These are phyloP conservation scores for Zasmidium cellare DNA, from an alignment of 2,329 filamentous ascomycete species.

Conservation along the genomic window DNA sequence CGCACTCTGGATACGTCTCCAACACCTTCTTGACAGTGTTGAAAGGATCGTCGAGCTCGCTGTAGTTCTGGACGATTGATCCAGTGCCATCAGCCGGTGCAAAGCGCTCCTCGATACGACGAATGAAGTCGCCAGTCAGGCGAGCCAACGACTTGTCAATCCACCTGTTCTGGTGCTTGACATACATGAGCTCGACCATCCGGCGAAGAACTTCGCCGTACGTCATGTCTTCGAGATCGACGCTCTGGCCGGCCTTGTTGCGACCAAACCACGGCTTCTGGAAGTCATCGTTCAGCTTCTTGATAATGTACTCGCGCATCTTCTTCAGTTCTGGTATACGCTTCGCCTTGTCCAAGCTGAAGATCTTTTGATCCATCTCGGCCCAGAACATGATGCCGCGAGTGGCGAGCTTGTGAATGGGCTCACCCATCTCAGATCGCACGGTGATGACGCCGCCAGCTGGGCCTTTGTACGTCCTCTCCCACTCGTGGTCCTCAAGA, in stretches of 20 bases:
- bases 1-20: slow-evolving; percentile 79
- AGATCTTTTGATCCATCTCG: slow-evolving; percentile 99
- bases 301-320: slow-evolving; percentile 86
- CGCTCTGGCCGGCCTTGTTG: slow-evolving; percentile 75
- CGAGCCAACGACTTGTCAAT: slow-evolving; percentile 81
- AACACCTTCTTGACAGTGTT: slow-evolving; percentile 76
- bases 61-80: slow-evolving; percentile 85
- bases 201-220: slow-evolving; percentile 84
- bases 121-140: slow-evolving; percentile 92
- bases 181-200: slow-evolving; percentile 86
- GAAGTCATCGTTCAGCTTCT: slow-evolving; percentile 93
- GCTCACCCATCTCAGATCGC: slow-evolving; percentile 98
- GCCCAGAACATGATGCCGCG: slow-evolving; percentile 96
- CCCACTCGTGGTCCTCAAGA: slow-evolving; percentile 80
- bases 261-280: slow-evolving; percentile 96
- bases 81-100: slow-evolving; percentile 69
- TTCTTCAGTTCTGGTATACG: slow-evolving; percentile 84
- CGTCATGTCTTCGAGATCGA: slow-evolving; percentile 94
- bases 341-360: slow-evolving; percentile 93
- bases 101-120: slow-evolving; percentile 95
- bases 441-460: slow-evolving; percentile 95
- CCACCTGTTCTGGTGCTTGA: slow-evolving; percentile 88
- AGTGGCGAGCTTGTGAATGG: slow-evolving; percentile 97
- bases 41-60: slow-evolving; percentile 82
- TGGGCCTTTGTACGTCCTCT: slow-evolving; percentile 87